A percentile compares a stretch with the other conserved stretches of the same genome.
Evolutionary conservation across 179 eudicot genomes (phyloP).

Genomic region (Spinacia oleracea): DNA sequence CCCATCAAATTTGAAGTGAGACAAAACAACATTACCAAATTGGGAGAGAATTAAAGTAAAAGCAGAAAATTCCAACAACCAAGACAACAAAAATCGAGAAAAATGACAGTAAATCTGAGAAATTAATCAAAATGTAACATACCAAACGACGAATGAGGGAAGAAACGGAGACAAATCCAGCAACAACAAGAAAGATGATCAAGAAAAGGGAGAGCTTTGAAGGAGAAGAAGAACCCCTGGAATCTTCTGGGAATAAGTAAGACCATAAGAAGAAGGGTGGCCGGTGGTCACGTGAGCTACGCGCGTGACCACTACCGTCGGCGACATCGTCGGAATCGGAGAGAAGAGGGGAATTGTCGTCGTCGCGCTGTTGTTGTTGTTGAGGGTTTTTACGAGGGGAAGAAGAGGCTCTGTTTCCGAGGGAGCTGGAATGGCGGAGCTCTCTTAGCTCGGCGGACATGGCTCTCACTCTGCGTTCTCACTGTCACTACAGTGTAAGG

Average conservation of each 20-base stretch:
- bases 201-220: conserved; percentile 59
- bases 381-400: conserved; percentile 52
- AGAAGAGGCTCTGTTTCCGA: conserved; percentile 58
- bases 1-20: no score
- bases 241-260: conserved; percentile 43
- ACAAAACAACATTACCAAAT: neutral
- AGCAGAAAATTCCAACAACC: neutral
- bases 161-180: conserved; percentile 51
- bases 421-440: conserved; percentile 81
- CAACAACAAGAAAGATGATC: conserved; percentile 45
- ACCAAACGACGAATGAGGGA: conserved; percentile 70
- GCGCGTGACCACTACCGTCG: conserved; percentile 45
- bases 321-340: conserved; percentile 30
- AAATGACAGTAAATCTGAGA: neutral
- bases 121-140: neutral
- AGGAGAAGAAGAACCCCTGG: conserved; percentile 42
- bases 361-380: conserved; percentile 39
- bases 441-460: conserved; percentile 73
- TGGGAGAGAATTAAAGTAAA: neutral
- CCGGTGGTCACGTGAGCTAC: conserved; percentile 53
- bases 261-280: conserved; percentile 32
- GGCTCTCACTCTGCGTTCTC: conserved; percentile 25
- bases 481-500: neutral
- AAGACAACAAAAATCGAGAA: neutral
- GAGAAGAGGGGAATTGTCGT: conserved; percentile 47